phyloP scores from a whole-genome alignment of 495 filamentous ascomycete species.

The Cudoniella acicularis region DNA sequence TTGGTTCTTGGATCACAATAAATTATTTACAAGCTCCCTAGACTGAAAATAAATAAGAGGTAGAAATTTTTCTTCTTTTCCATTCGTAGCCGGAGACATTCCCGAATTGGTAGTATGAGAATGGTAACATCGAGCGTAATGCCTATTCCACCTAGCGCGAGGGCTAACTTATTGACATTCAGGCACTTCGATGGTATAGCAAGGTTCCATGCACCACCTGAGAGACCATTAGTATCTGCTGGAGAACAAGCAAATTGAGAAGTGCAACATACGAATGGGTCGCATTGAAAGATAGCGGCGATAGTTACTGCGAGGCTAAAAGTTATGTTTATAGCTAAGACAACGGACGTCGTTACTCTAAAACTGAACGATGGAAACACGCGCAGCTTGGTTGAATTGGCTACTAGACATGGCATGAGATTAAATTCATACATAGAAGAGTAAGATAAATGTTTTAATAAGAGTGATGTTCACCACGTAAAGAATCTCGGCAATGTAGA shows the following conservation, averaged over 20 bases:
- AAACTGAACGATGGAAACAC: neutral
- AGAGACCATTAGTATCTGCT: neutral
- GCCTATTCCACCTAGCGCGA: slow-evolving; percentile 30
- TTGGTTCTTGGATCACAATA: neutral
- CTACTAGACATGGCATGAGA: neutral
- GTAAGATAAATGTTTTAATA: slow-evolving; percentile 10
- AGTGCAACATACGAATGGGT: neutral
- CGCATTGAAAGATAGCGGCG: neutral
- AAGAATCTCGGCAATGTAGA: slow-evolving; percentile 10
- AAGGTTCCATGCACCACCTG: slow-evolving; percentile 29
- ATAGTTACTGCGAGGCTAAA: neutral
- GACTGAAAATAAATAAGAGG: slow-evolving; percentile 39
- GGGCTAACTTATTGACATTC: slow-evolving; percentile 33
- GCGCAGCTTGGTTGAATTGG: neutral
- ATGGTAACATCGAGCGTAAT: slow-evolving; percentile 37
- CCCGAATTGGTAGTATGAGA: slow-evolving; percentile 35
- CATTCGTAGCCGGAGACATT: slow-evolving; percentile 29
- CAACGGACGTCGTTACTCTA: neutral
- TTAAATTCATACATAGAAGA: slow-evolving; percentile 12
- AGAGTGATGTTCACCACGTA: slow-evolving; percentile 5
- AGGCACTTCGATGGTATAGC: slow-evolving; percentile 35
- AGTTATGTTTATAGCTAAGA: neutral
- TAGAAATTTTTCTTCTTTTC: slow-evolving; percentile 29
- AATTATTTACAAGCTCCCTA: slow-evolving; percentile 35
- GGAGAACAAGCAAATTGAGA: neutral